Conservation (phyloP, 192 early-diverging fungal genomes). For the Oehlia diaphana region DNA sequence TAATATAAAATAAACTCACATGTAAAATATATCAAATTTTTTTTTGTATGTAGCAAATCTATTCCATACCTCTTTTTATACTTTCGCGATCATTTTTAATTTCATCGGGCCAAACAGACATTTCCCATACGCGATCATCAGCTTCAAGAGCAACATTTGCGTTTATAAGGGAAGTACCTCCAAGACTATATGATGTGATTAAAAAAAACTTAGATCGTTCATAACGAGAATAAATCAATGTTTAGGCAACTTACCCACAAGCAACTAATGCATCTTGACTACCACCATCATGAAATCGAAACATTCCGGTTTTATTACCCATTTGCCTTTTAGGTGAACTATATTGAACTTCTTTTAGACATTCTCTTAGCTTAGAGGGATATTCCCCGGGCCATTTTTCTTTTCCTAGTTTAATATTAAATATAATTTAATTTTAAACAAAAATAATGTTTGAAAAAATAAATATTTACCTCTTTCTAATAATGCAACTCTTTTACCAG, state of each 20-base stretch:
- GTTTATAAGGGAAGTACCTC: constrained; percentile 49
- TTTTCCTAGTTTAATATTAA: constrained; percentile 28
- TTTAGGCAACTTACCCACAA: constrained; percentile 39
- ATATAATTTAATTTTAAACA: not conserved
- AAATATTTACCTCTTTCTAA: constrained; percentile 35
- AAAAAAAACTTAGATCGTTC: not conserved
- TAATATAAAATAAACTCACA: constrained; percentile 16
- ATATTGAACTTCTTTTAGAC: constrained; percentile 41
- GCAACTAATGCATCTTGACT: constrained; percentile 43
- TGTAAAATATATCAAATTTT: not conserved
- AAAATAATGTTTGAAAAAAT: too few relatives aligned
- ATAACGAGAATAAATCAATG: not conserved
- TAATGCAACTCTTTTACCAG: constrained; percentile 43
- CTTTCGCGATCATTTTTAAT: constrained; percentile 33
- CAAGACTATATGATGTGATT: constrained; percentile 34
- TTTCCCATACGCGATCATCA: constrained; percentile 42
- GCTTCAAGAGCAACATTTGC: constrained; percentile 46
- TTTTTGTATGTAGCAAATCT: not conserved
- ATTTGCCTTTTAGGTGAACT: constrained; percentile 28
- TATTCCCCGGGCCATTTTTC: constrained; percentile 53
- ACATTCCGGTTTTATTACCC: constrained; percentile 42
- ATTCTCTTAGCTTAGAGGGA: constrained; percentile 35
- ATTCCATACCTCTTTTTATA: constrained; percentile 17
- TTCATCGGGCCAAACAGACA: constrained; percentile 40
- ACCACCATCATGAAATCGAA: constrained; percentile 40